These are phyloP conservation scores for Eremochloa ophiuroides DNA, from an alignment of 176 grass and related monocot genomes.

Conservation along the genomic window DNA sequence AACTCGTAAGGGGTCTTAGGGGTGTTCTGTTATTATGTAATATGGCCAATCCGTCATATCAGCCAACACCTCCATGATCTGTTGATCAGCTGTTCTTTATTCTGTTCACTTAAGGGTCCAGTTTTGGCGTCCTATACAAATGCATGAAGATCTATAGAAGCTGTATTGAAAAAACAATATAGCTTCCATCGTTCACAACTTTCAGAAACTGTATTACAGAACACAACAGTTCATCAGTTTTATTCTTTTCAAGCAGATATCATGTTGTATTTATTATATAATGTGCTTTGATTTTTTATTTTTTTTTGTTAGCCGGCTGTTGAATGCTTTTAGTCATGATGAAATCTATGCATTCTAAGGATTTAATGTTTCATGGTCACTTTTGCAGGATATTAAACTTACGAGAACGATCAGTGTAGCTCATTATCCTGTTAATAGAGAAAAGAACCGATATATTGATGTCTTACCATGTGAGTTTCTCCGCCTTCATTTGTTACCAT, in stretches of 20 bases:
- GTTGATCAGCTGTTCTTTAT: background rate
- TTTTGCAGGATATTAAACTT: slow-evolving; percentile 24
- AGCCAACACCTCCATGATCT: background rate
- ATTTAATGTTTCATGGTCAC: slow-evolving; percentile 11
- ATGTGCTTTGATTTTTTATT: background rate
- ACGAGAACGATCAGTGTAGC: slow-evolving; percentile 30
- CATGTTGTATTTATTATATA: background rate
- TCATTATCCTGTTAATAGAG: slow-evolving; percentile 51
- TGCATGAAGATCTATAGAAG: background rate
- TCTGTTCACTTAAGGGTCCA: background rate
- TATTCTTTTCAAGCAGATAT: background rate
- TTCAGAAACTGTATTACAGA: background rate
- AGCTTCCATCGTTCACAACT: background rate
- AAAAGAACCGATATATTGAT: slow-evolving; percentile 81
- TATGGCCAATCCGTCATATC: background rate
- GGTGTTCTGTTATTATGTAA: background rate
- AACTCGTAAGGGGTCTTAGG: background rate
- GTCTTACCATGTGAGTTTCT: slow-evolving; percentile 74
- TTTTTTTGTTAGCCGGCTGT: background rate
- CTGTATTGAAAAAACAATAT: background rate
- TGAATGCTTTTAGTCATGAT: background rate
- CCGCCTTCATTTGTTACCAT: slow-evolving; percentile 7
- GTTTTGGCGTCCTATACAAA: background rate
- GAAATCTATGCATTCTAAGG: background rate
- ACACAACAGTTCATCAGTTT: background rate